Percentiles rank a stretch among this genome's conserved stretches.
Evolutionary conservation across 2,329 filamentous ascomycete genomes (phyloP).

Genomic region (Fusarium sp.): DNA sequence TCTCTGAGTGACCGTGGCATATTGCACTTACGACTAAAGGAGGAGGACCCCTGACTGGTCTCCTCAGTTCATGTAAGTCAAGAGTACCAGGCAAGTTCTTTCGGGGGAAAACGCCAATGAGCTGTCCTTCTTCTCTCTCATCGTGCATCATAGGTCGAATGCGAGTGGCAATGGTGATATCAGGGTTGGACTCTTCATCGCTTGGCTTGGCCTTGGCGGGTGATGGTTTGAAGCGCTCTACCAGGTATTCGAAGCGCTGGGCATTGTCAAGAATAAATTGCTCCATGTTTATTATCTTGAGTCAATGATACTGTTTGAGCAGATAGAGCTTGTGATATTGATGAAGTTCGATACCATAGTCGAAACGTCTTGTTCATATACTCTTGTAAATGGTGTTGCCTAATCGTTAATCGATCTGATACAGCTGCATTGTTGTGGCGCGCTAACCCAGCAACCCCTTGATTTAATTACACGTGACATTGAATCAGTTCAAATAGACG

Average conservation of each 20-base stretch:
- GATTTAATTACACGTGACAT: background rate
- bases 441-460: slow-evolving; percentile 33
- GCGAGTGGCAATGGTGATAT: slow-evolving; percentile 53
- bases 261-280: slow-evolving; percentile 50
- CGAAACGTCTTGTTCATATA: slow-evolving; percentile 12
- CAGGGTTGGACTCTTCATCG: slow-evolving; percentile 25
- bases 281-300: slow-evolving; percentile 44
- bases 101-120: slow-evolving; percentile 37
- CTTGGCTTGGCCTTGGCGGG: slow-evolving; percentile 10
- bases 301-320: background rate
- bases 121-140: slow-evolving; percentile 48
- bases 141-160: slow-evolving; percentile 54
- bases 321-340: background rate
- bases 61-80: slow-evolving; percentile 55
- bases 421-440: slow-evolving; percentile 10
- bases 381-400: slow-evolving; percentile 25
- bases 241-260: slow-evolving; percentile 46
- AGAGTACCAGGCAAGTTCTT: slow-evolving; percentile 24
- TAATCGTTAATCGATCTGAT: slow-evolving; percentile 34
- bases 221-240: slow-evolving; percentile 45
- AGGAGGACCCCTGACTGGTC: slow-evolving; percentile 48
- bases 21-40: slow-evolving; percentile 46
- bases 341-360: too few relatives aligned
- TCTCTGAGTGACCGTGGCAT: background rate
- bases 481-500: background rate